A percentile compares a stretch with the other conserved stretches of the same genome.
Conservation (phyloP, 1,284 basidiomycete genomes). For the Sanguinoderma infundibulare region DNA sequence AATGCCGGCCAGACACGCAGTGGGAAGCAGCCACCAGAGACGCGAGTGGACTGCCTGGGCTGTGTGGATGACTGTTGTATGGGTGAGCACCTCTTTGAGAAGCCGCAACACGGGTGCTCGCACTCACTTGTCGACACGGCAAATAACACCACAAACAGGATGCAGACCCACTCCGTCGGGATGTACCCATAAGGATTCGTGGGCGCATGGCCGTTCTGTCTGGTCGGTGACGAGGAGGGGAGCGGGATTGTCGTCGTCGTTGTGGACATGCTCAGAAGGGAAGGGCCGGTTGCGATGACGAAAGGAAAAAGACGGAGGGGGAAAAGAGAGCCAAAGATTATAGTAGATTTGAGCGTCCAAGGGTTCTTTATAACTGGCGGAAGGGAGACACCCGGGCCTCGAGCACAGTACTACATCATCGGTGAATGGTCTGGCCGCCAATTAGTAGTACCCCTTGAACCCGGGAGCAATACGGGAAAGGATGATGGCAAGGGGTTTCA, state of each 20-base stretch:
- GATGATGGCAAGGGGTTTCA: too few relatives aligned
- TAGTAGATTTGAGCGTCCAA: too few relatives aligned
- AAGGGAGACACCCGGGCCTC: neutral
- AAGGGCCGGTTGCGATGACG: neutral
- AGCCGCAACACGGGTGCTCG: neutral
- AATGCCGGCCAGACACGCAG: conserved; percentile 37
- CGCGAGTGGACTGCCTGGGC: conserved; percentile 35
- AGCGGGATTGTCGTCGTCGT: neutral
- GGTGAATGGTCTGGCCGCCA: neutral
- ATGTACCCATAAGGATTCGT: conserved; percentile 33
- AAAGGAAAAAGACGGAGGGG: neutral
- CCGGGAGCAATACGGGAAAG: neutral
- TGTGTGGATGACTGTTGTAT: conserved; percentile 36
- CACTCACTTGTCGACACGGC: conserved; percentile 33
- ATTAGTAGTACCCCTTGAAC: neutral
- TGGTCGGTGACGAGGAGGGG: neutral
- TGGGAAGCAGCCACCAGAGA: conserved; percentile 44
- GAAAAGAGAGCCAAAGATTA: neutral
- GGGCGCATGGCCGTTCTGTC: neutral
- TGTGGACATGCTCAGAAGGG: neutral
- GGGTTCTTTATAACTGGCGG: neutral
- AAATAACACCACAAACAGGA: conserved; percentile 37
- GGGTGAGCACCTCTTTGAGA: neutral
- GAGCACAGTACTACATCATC: neutral
- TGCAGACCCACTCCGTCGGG: conserved; percentile 36